phyloP scores from a whole-genome alignment of 1,284 basidiomycete species.

The Rhodotorula mucilaginosa region DNA sequence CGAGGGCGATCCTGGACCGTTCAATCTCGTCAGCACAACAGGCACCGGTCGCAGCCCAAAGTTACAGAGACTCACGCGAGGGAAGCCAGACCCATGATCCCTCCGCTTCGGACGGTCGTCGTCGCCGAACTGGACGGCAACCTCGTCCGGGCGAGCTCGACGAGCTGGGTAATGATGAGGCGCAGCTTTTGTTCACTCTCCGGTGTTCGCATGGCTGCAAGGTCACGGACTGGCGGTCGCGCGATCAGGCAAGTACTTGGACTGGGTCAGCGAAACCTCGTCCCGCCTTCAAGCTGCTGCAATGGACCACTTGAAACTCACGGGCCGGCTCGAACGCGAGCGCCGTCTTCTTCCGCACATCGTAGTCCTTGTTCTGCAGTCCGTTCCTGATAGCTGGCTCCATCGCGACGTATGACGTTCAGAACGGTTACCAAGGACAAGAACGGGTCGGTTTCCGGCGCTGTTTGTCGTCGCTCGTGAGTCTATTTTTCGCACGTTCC shows the following conservation, averaged over 20 bases:
- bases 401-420: not conserved
- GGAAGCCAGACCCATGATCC: constrained; percentile 88
- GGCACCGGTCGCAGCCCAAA: too few species aligned
- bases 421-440: too few species aligned
- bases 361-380: constrained; percentile 56
- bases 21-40: not conserved
- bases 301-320: not conserved
- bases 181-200: constrained; percentile 77
- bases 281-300: too few species aligned
- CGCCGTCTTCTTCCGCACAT: constrained; percentile 92
- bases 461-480: too few species aligned
- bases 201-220: constrained; percentile 58
- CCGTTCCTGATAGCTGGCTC: constrained; percentile 12
- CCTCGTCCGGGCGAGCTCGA: constrained; percentile 71
- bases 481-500: too few species aligned
- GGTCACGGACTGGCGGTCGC: constrained; percentile 74
- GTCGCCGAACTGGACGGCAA: constrained; percentile 67
- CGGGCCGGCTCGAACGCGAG: constrained; percentile 70
- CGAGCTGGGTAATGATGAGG: constrained; percentile 89
- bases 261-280: not conserved
- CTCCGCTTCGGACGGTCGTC: constrained; percentile 68
- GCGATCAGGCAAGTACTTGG: not conserved
- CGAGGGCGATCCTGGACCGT: constrained; percentile 69
- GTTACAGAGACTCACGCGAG: constrained; percentile 51
- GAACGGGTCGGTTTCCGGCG: too few species aligned